A percentile compares a stretch with the other conserved stretches of the same genome.
Evolutionary conservation across 2,329 filamentous ascomycete genomes (phyloP).

Genomic region (Penicillium sp.): DNA sequence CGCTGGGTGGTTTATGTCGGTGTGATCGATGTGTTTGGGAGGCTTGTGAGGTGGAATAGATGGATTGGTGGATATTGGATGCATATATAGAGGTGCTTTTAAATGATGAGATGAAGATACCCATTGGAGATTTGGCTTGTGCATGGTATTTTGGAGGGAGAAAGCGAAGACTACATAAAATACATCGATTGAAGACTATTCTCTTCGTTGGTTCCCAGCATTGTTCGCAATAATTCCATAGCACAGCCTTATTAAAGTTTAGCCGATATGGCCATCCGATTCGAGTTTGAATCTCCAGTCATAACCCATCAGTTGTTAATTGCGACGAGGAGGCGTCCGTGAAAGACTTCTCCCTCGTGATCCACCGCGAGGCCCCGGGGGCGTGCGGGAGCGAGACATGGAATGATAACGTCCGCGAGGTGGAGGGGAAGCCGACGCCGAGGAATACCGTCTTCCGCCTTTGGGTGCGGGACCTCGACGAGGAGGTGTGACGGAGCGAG

Average conservation of each 20-base stretch:
- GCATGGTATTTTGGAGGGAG: neutral
- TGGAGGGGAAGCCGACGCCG: conserved; percentile 27
- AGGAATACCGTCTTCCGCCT: conserved; percentile 17
- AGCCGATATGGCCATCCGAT: neutral
- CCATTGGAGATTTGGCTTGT: conserved; percentile 8
- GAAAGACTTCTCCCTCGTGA: conserved; percentile 23
- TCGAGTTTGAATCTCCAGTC: neutral
- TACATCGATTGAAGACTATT: conserved; percentile 7
- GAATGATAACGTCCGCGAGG: conserved; percentile 20
- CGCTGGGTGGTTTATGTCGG: conserved; percentile 81
- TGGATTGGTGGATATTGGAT: neutral
- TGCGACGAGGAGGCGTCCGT: conserved; percentile 19
- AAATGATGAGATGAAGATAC: conserved; percentile 14
- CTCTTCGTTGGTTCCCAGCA: conserved; percentile 1
- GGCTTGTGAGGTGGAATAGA: conserved; percentile 29
- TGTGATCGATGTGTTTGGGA: conserved; percentile 78
- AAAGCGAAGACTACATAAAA: conserved; percentile 1
- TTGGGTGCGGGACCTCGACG: conserved; percentile 17
- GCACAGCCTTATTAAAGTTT: no score
- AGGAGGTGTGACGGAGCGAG: conserved; percentile 25
- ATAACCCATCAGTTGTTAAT: conserved; percentile 2
- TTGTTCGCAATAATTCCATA: no score
- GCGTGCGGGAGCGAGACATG: conserved; percentile 21
- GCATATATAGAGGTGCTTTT: neutral
- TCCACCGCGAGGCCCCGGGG: conserved; percentile 17